phyloP scores from a whole-genome alignment of 108 stramenopile species.

The Tribonema minus region DNA sequence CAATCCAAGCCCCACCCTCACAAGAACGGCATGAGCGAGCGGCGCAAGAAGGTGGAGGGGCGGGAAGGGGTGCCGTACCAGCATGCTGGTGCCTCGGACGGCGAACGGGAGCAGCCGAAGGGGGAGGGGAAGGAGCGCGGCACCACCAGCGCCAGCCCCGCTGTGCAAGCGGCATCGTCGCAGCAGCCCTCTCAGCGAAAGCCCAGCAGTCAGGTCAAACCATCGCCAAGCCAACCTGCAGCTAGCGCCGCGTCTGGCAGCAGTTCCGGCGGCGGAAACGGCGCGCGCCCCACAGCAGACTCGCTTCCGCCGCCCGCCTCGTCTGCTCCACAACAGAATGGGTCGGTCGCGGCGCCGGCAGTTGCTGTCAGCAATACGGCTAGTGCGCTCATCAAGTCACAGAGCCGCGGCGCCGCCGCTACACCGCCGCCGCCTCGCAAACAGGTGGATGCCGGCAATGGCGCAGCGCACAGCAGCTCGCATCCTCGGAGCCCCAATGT shows the following conservation, averaged over 20 bases:
- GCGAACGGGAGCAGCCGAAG: too few species aligned
- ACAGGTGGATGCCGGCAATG: not conserved
- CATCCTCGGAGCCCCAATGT: not conserved
- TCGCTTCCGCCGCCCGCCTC: not conserved
- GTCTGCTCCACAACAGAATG: not conserved
- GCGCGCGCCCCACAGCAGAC: not conserved
- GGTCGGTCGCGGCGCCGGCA: not conserved
- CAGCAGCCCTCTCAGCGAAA: too few species aligned
- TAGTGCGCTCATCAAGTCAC: too few species aligned
- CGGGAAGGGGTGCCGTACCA: too few species aligned
- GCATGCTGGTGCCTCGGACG: too few species aligned
- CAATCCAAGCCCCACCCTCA: conserved; percentile 1
- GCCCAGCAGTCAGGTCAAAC: too few species aligned
- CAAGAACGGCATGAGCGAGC: too few species aligned
- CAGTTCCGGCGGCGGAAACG: too few species aligned
- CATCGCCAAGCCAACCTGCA: too few species aligned
- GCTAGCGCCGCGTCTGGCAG: too few species aligned
- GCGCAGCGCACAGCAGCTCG: not conserved
- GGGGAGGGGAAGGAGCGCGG: not conserved
- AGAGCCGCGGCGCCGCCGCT: too few species aligned
- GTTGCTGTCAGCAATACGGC: not conserved
- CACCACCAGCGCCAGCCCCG: not conserved
- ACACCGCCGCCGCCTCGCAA: not conserved
- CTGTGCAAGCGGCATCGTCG: not conserved
- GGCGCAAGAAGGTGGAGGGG: too few species aligned